These are phyloP conservation scores for Phytophthora ramorum DNA, from an alignment of 352 stramenopile species.

Conservation along the genomic window DNA sequence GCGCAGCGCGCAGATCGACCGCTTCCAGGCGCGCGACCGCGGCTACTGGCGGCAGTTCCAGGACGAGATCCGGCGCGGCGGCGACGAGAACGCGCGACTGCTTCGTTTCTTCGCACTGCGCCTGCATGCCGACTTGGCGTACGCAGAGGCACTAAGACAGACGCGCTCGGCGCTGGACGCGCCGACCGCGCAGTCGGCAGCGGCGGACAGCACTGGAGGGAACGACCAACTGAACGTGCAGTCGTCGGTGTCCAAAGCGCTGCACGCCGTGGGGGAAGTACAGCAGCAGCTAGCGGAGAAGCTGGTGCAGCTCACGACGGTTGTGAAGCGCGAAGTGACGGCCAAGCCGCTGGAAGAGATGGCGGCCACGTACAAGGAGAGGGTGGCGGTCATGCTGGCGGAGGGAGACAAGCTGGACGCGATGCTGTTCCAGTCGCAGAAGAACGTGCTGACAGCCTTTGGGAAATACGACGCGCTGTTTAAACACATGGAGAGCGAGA, in stretches of 20 bases:
- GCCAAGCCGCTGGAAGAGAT: conserved; percentile 79
- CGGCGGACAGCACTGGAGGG: neutral
- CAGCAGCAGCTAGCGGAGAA: conserved; percentile 86
- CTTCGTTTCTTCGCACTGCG: conserved; percentile 75
- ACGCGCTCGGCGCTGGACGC: conserved; percentile 66
- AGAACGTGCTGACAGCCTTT: conserved; percentile 65
- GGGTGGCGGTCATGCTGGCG: conserved; percentile 51
- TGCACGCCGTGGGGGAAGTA: conserved; percentile 69
- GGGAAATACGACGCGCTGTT: conserved; percentile 64
- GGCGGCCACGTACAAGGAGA: conserved; percentile 66
- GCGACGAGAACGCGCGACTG: conserved; percentile 70
- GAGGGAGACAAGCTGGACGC: conserved; percentile 66
- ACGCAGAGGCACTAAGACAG: conserved; percentile 72
- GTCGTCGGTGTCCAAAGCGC: conserved; percentile 66
- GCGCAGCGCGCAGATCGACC: conserved; percentile 77
- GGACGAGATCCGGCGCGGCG: conserved; percentile 67
- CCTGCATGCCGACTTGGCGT: conserved; percentile 76
- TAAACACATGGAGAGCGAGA: conserved; percentile 56
- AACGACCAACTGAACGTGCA: conserved; percentile 37
- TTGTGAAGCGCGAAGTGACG: conserved; percentile 77
- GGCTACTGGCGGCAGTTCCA: conserved; percentile 85
- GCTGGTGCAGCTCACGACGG: conserved; percentile 73
- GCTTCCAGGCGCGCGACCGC: conserved; percentile 68
- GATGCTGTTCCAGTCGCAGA: conserved; percentile 63
- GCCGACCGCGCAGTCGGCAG: conserved; percentile 14